A percentile compares a stretch with the other conserved stretches of the same genome.
Conservation (phyloP, 164 flowering plant species). For the Vitis cinerea region DNA sequence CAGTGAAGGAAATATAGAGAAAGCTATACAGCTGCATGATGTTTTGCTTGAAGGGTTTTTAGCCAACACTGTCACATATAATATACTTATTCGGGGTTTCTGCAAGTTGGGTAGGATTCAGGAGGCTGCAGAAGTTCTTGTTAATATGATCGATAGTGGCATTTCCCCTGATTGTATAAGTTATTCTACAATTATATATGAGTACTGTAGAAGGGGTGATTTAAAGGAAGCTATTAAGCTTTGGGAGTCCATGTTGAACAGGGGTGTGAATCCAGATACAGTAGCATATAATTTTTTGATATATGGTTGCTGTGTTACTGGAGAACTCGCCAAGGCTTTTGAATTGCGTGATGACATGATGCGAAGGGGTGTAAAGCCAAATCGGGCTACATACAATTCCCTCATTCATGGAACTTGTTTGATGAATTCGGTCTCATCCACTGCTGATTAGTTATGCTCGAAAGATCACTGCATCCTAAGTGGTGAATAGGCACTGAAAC, state of each 20-base stretch:
- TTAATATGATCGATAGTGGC: constrained; percentile 54
- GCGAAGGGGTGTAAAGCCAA: constrained; percentile 44
- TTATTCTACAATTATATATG: constrained; percentile 72
- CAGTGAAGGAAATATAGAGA: constrained; percentile 60
- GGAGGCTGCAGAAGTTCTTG: constrained; percentile 53
- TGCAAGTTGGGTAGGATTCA: constrained; percentile 61
- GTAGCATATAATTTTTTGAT: constrained; percentile 75
- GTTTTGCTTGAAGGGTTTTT: constrained; percentile 51
- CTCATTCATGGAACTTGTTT: constrained; percentile 36
- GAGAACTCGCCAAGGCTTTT: constrained; percentile 55
- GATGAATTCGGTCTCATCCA: constrained; percentile 3
- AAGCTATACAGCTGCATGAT: constrained; percentile 61
- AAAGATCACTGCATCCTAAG: background rate
- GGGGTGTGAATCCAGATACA: constrained; percentile 64
- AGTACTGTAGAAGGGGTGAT: constrained; percentile 57
- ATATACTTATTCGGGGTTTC: constrained; percentile 75
- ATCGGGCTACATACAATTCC: constrained; percentile 32
- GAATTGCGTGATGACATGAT: constrained; percentile 70
- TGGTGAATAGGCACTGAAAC: background rate
- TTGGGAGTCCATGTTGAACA: constrained; percentile 71
- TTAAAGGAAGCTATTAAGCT: constrained; percentile 53
- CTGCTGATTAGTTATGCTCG: background rate
- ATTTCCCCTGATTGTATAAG: constrained; percentile 78
- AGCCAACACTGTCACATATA: constrained; percentile 75
- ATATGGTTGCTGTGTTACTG: constrained; percentile 61